Conservation (phyloP, 345 rosid species). For the Acer saccharum region DNA sequence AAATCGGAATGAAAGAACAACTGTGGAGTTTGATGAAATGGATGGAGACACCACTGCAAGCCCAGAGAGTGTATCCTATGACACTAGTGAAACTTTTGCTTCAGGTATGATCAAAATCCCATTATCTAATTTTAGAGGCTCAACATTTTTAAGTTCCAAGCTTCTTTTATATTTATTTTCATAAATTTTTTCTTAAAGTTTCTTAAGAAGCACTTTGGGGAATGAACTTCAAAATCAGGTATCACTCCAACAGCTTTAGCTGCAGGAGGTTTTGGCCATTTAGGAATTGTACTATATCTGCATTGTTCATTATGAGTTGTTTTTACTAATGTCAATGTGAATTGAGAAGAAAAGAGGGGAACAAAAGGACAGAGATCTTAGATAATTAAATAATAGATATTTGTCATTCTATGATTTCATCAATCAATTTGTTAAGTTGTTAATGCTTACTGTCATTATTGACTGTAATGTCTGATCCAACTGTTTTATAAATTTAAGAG, state of each 20-base stretch:
- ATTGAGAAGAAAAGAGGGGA: not conserved
- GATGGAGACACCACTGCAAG: conserved; percentile 15
- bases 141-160: not conserved
- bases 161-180: not conserved
- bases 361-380: not conserved
- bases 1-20: conserved; percentile 29
- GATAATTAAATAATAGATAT: not conserved
- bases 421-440: conserved; percentile 4
- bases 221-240: not conserved
- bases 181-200: not conserved
- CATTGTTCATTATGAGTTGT: not conserved
- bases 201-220: not conserved
- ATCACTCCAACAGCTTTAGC: not conserved
- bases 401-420: not conserved
- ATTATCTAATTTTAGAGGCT: not conserved
- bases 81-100: conserved; percentile 26
- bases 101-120: conserved; percentile 27
- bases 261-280: not conserved
- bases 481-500: not conserved
- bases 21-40: conserved; percentile 16
- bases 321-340: not conserved
- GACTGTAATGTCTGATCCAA: not conserved
- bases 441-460: not conserved
- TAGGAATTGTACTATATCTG: not conserved
- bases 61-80: conserved; percentile 26